A percentile compares a stretch with the other conserved stretches of the same genome.
phyloP scores from a whole-genome alignment of 805 yeast genomes.

The Grigorovia humatica region DNA sequence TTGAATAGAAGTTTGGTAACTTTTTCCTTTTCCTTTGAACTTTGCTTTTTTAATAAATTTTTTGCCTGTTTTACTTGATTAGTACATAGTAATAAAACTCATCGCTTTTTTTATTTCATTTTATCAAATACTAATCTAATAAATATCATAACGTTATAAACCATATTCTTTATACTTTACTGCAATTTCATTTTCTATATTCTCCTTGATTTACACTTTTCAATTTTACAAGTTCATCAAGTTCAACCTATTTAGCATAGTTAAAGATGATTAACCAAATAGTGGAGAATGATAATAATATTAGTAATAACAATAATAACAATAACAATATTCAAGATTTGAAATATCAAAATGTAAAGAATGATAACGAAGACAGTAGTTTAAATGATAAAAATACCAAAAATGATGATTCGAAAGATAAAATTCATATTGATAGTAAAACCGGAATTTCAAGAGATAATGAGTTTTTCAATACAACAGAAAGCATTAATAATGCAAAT shows the following conservation, averaged over 20 bases:
- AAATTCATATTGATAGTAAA: no score
- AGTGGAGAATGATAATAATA: background rate
- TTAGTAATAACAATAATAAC: background rate
- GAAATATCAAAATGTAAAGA: background rate
- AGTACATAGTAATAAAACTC: background rate
- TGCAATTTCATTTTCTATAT: background rate
- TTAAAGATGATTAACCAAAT: background rate
- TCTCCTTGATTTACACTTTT: background rate
- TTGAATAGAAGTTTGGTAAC: no score
- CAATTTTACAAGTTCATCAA: background rate
- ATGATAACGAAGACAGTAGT: background rate
- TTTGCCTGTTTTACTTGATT: background rate
- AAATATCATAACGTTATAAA: no score
- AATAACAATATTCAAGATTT: background rate
- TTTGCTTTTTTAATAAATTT: background rate
- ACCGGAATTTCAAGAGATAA: background rate
- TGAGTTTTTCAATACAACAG: background rate
- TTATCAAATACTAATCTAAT: no score
- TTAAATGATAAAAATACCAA: no score
- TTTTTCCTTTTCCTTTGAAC: background rate
- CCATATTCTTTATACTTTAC: background rate
- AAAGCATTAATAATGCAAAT: background rate
- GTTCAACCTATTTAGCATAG: background rate
- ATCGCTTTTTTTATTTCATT: no score
- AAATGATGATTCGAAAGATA: background rate